Evolutionary conservation across 1,284 basidiomycete genomes (phyloP).

Genomic region (Volvariella volvacea): DNA sequence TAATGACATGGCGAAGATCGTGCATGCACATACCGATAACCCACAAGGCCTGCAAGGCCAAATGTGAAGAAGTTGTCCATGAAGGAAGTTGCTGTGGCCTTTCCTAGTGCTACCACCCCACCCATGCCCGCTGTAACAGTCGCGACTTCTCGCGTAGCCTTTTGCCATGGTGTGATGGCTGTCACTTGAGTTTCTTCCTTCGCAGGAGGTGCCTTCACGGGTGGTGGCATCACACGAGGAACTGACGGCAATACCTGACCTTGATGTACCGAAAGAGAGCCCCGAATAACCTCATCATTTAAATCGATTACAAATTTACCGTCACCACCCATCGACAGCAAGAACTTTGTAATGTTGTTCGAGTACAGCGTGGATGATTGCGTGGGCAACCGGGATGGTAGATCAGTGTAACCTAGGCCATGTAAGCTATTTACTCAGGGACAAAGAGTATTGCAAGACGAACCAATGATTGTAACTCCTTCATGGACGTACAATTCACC

Average conservation of each 20-base stretch:
- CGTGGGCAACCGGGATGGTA: slow-evolving; percentile 78
- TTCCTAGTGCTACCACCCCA: slow-evolving; percentile 64
- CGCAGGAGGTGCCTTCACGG: slow-evolving; percentile 42
- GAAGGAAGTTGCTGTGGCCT: slow-evolving; percentile 70
- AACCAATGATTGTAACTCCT: slow-evolving; percentile 77
- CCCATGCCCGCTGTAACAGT: slow-evolving; percentile 72
- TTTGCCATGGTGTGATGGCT: slow-evolving; percentile 80
- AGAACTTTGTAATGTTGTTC: slow-evolving; percentile 85
- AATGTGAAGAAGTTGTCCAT: slow-evolving; percentile 85
- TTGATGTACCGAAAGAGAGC: slow-evolving; percentile 69
- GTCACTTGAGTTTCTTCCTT: slow-evolving; percentile 46
- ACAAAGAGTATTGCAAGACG: slow-evolving; percentile 9
- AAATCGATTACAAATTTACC: slow-evolving; percentile 62
- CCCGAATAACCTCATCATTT: slow-evolving; percentile 77
- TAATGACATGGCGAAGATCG: too few species aligned
- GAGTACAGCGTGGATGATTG: slow-evolving; percentile 85
- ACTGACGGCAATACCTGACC: slow-evolving; percentile 61
- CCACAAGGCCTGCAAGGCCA: slow-evolving; percentile 74
- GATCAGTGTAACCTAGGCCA: slow-evolving; percentile 64
- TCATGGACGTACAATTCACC: slow-evolving; percentile 62
- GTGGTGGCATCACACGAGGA: slow-evolving; percentile 57
- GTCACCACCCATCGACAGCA: slow-evolving; percentile 69
- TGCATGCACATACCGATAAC: slow-evolving; percentile 49
- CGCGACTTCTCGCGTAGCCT: slow-evolving; percentile 65
- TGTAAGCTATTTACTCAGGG: slow-evolving; percentile 5